These are phyloP conservation scores for Cornus florida DNA, from an alignment of 148 eudicot genomes.

Conservation along the genomic window DNA sequence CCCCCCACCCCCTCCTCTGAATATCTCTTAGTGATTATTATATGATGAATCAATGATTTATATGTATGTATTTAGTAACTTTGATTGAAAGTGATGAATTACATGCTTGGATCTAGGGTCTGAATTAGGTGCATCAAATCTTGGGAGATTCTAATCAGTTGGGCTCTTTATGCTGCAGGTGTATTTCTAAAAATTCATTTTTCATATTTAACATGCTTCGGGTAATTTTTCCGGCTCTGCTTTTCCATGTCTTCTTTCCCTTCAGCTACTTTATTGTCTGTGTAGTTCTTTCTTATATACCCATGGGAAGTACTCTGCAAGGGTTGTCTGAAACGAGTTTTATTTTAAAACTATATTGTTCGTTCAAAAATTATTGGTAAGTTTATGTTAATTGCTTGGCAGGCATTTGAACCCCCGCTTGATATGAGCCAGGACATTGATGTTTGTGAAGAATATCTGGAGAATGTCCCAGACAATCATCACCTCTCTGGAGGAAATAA, in stretches of 20 bases:
- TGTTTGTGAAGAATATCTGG: constrained; percentile 43
- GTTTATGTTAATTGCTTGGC: constrained; percentile 22
- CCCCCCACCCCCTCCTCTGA: no score
- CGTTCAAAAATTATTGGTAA: neutral
- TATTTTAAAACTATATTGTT: neutral
- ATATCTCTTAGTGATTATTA: no score
- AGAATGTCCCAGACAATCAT: constrained; percentile 34
- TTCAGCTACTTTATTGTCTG: constrained; percentile 1
- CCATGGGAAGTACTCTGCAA: neutral
- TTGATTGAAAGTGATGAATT: neutral
- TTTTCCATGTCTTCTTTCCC: neutral
- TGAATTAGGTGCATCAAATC: neutral
- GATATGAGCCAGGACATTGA: constrained; percentile 70
- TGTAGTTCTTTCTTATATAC: neutral
- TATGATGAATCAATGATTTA: no score
- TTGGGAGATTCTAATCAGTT: constrained; percentile 16
- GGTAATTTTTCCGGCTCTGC: constrained; percentile 39
- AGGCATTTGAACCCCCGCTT: constrained; percentile 95
- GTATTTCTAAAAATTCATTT: constrained; percentile 72
- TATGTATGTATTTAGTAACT: neutral
- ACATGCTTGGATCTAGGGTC: constrained; percentile 2
- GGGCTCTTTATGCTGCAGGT: constrained; percentile 54
- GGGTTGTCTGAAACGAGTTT: neutral
- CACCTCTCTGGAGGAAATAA: constrained; percentile 30
- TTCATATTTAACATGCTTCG: constrained; percentile 92